phyloP scores from a whole-genome alignment of 1,284 basidiomycete genomes.

The Singerocomus rubriflavus region DNA sequence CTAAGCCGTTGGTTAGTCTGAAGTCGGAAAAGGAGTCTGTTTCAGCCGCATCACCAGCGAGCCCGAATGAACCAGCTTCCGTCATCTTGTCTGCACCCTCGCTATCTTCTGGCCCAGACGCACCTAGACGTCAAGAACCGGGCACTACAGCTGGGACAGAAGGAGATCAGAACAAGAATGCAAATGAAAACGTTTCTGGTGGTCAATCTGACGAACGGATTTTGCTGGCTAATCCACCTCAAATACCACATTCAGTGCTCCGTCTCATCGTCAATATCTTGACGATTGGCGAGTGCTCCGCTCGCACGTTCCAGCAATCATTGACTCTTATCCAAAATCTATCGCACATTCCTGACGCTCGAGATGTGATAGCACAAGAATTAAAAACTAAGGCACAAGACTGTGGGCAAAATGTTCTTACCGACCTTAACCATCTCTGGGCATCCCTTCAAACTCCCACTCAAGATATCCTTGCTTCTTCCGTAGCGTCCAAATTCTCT shows the following conservation, averaged over 20 bases:
- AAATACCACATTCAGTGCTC: slow-evolving; percentile 77
- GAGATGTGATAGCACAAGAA: slow-evolving; percentile 85
- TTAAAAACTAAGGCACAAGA: slow-evolving; percentile 82
- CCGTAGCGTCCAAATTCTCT: slow-evolving; percentile 84
- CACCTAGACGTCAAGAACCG: slow-evolving; percentile 16
- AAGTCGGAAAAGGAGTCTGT: slow-evolving; percentile 47
- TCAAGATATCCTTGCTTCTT: slow-evolving; percentile 57
- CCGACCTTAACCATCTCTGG: slow-evolving; percentile 76
- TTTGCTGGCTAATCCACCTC: slow-evolving; percentile 70
- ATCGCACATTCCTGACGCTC: slow-evolving; percentile 81
- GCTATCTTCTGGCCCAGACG: slow-evolving; percentile 10
- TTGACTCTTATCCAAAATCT: slow-evolving; percentile 87
- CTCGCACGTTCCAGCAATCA: slow-evolving; percentile 89
- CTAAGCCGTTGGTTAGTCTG: slow-evolving; percentile 70
- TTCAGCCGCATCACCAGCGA: slow-evolving; percentile 21
- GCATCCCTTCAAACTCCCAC: slow-evolving; percentile 55
- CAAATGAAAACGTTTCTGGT: slow-evolving; percentile 25
- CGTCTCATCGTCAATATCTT: slow-evolving; percentile 92
- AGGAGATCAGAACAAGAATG: slow-evolving; percentile 31
- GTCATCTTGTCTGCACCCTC: slow-evolving; percentile 7
- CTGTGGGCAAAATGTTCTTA: slow-evolving; percentile 71
- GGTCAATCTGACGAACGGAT: slow-evolving; percentile 58
- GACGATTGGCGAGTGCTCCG: slow-evolving; percentile 93
- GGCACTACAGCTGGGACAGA: slow-evolving; percentile 11
- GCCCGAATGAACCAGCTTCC: slow-evolving; percentile 18